Conservation (phyloP, 108 stramenopile species). For the Cyclotella choctawhatcheeana region DNA sequence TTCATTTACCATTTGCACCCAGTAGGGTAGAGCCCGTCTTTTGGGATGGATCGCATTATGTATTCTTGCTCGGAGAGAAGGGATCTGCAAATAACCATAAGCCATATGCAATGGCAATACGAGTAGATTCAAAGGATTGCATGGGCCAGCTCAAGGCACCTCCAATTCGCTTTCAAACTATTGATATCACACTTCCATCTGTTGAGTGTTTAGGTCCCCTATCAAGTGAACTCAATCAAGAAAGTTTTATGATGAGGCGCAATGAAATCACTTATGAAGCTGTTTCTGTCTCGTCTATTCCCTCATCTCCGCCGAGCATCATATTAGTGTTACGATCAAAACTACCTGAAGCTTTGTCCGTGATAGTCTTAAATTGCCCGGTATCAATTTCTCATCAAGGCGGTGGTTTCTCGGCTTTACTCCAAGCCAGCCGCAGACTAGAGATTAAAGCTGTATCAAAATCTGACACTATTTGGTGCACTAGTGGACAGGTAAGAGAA, state of each 20-base stretch:
- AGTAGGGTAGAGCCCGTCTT: conserved; percentile 53
- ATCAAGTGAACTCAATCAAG: conserved; percentile 15
- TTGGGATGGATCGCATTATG: conserved; percentile 65
- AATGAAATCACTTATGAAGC: conserved; percentile 4
- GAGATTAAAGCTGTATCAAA: neutral
- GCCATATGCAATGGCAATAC: conserved; percentile 32
- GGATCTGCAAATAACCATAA: conserved; percentile 12
- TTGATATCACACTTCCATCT: conserved; percentile 30
- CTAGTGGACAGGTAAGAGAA: conserved; percentile 32
- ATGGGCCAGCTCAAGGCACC: neutral
- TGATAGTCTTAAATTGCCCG: conserved; percentile 28
- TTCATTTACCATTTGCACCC: conserved; percentile 79
- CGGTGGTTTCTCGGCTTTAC: conserved; percentile 9
- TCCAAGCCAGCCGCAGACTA: conserved; percentile 34
- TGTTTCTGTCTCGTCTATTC: conserved; percentile 33
- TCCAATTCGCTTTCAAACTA: conserved; percentile 37
- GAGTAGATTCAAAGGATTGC: conserved; percentile 37
- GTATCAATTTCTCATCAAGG: conserved; percentile 5
- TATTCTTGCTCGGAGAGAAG: conserved; percentile 61
- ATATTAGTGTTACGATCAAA: conserved; percentile 24
- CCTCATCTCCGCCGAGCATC: conserved; percentile 46
- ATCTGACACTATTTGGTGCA: conserved; percentile 26
- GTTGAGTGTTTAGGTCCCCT: conserved; percentile 34
- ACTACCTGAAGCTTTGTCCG: neutral
- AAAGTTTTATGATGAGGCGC: neutral